Base-by-base conservation (phyloP, 2,329 filamentous ascomycete genomes). In the Botryotinia calthae region DNA sequence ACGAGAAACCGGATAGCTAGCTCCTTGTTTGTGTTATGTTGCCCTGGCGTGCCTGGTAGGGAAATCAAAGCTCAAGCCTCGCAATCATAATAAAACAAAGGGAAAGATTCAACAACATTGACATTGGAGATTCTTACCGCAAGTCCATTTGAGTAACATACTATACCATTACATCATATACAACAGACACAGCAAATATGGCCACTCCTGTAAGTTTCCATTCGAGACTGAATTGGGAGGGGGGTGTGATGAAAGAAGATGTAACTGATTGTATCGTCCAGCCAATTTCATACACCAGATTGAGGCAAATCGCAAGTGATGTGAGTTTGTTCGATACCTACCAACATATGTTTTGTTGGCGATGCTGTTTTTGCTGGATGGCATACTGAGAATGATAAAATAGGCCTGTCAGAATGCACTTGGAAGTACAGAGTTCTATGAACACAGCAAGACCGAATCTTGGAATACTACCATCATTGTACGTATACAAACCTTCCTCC, bases 381-480 rank as follows among this genome's bases (percentile, higher is more conserved):
- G 31, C 20, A 37, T 71, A 66, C 70, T 72, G 48, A 72, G 63
- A 67, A 42, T 42, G 8, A 22, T 46, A 37, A 9, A 25, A 48
- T 54, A 97, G 94, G 95, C 94, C 78, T 97, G 95, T 86, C 90
- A 93, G 80, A 87, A 87, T 77, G 92, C 93, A 74, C 88, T 98
- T 79, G 89, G 90, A 75, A 87, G 84, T 76, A 90, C 90, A 74
- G 90, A 93, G 75, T 90, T 88, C 84, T 99, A 99, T 85, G 92
- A 97, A 77, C 96, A 98, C 83, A 84, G 90, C 72, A 91, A 92
- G 81, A 97, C 95, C 51, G 89, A 92, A 81, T 85, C 89, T 78
- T 98, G 95, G 95, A 98, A 98, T 86, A 92, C 92, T 48, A 86
- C 87, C 77, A 98, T 99, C 83, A 98, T 98, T 83, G 94, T 97